Evolutionary conservation across 2,329 filamentous ascomycete genomes (phyloP).

Genomic region (Venturia oleaginea): DNA sequence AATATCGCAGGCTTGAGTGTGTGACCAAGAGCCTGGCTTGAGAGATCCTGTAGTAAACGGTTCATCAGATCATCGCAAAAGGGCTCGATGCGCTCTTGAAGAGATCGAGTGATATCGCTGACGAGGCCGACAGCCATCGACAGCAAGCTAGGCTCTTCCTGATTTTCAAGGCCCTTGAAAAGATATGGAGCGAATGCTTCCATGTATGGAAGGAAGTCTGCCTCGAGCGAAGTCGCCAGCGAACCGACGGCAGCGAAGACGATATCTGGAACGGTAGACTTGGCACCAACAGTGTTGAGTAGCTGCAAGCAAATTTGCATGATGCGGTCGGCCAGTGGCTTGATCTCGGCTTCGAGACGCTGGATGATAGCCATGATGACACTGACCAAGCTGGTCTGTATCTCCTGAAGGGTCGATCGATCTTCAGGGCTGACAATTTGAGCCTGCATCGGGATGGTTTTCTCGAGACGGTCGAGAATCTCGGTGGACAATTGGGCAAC

Average conservation of each 20-base stretch:
- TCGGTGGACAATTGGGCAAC: slow-evolving; percentile 79
- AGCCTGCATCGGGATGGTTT: slow-evolving; percentile 77
- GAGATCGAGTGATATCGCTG: slow-evolving; percentile 87
- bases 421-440: slow-evolving; percentile 97
- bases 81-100: slow-evolving; percentile 83
- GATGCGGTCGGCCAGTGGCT: slow-evolving; percentile 82
- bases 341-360: slow-evolving; percentile 83
- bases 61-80: slow-evolving; percentile 99
- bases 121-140: slow-evolving; percentile 96
- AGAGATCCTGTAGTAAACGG: slow-evolving; percentile 83
- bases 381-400: slow-evolving; percentile 90
- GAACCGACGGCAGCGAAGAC: slow-evolving; percentile 87
- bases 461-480: slow-evolving; percentile 82
- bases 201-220: slow-evolving; percentile 96
- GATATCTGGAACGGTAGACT: slow-evolving; percentile 90
- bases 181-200: slow-evolving; percentile 86
- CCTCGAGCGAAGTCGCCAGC: slow-evolving; percentile 84
- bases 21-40: slow-evolving; percentile 78
- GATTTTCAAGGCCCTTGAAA: slow-evolving; percentile 88
- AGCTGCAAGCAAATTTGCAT: slow-evolving; percentile 84
- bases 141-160: slow-evolving; percentile 89
- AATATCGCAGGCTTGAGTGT: slow-evolving; percentile 98
- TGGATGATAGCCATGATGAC: slow-evolving; percentile 87
- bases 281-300: slow-evolving; percentile 64
- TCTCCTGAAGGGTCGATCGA: slow-evolving; percentile 89